Evolutionary conservation across 73 alveolate genomes (phyloP), one percentile per base, ranked within the genome.

Genomic region (Tetrahymena elliotti): DNA sequence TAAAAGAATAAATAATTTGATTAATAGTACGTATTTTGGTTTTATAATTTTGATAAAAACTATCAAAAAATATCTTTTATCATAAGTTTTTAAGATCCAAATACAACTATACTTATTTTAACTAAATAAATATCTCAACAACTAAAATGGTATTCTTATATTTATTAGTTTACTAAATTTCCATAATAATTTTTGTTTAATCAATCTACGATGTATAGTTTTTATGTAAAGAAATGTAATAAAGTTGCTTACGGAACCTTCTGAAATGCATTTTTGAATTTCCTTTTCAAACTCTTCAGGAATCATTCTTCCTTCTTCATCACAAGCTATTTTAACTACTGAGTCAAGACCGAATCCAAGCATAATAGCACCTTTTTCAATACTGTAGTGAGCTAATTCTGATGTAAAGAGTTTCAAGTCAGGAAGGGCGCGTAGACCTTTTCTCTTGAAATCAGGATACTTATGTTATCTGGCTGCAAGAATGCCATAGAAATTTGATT

Each of bases 271-370:
- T 38, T 94, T 47, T 40, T 94, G 15, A 18, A 94, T 94, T 24
- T 33, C 83, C 20, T 94, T 40, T 6, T 54, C 96, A 24, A 94
- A 38, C n/a, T 94, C 94, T 24, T 54, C 93, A 83, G 96, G 94
- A 34, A 94, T 54, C 84, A 94, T 94, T 34, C 40, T 35, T 83
- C 96, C 96, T 24, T 33, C 53, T 5, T 52, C 94, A 83, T 94
- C 96, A 34, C 94, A 54, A 31, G 53, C 47, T 33, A 94, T 68
- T 35, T 94, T 31, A 15, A 94, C 94, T 33, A 94, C 52, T 11
- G 84, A 31, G 31, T 94, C 94, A 13, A 94, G 37, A 34, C 96
- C 96, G 15, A 94, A 34, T 10, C 96, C 96, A 35, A 83, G 35
- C 88, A 94, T 37, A 20, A 94, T 94, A 1, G 96, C 96, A 10